These are phyloP conservation scores for Cladosporium velox DNA, from an alignment of 2,329 filamentous ascomycete genomes.

Conservation along the genomic window DNA sequence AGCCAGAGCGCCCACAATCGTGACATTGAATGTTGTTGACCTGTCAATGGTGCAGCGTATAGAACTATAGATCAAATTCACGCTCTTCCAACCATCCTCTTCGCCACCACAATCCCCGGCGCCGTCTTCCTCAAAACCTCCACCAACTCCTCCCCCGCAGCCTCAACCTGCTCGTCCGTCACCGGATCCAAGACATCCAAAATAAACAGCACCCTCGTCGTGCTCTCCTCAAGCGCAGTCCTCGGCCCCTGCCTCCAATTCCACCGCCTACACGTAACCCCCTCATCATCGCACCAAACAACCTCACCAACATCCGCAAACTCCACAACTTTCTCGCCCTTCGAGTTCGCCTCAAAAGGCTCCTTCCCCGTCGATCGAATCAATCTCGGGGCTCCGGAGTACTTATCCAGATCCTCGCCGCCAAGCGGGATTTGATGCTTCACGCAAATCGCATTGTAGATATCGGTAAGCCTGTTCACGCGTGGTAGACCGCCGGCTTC, in stretches of 20 bases:
- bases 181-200: constrained; percentile 36
- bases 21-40: too few relatives aligned
- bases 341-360: constrained; percentile 37
- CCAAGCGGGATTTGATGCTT: constrained; percentile 44
- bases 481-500: constrained; percentile 38
- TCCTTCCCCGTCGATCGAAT: constrained; percentile 40
- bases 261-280: constrained; percentile 44
- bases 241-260: constrained; percentile 45
- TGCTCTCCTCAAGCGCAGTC: constrained; percentile 40
- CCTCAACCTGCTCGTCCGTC: constrained; percentile 30
- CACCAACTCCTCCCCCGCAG: constrained; percentile 35
- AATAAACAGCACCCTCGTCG: constrained; percentile 41
- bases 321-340: constrained; percentile 29
- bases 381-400: constrained; percentile 37
- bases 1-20: too few relatives aligned
- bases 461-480: constrained; percentile 44
- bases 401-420: constrained; percentile 44
- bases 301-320: constrained; percentile 38
- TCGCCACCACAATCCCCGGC: constrained; percentile 22
- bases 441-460: constrained; percentile 44
- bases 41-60: too few relatives aligned
- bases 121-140: constrained; percentile 27
- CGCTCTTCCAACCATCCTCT: constrained; percentile 19
- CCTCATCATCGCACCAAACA: constrained; percentile 43
- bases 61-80: too few relatives aligned